These are phyloP conservation scores for Arxiozyma slooffiae DNA, from an alignment of 1,139 yeast genomes.

Conservation along the genomic window DNA sequence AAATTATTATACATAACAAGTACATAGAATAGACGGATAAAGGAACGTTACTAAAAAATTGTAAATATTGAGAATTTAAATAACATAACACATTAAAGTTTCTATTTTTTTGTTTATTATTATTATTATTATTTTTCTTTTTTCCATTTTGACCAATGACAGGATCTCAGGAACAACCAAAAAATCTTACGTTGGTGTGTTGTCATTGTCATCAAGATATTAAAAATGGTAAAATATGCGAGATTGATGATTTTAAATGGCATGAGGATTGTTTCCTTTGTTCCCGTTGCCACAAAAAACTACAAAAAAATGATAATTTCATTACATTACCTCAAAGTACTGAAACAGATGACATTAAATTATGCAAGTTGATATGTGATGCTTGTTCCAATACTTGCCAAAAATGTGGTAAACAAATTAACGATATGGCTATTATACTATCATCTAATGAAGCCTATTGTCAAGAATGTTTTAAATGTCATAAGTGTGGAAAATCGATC, in stretches of 20 bases:
- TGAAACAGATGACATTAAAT: background rate
- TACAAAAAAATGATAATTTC: constrained; percentile 23
- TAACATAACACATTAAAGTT: background rate
- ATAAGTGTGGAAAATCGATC: constrained; percentile 76
- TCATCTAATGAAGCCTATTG: constrained; percentile 91
- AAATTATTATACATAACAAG: no score
- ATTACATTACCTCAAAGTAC: background rate
- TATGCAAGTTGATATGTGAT: constrained; percentile 68
- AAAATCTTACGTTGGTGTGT: background rate
- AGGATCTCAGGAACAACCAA: background rate
- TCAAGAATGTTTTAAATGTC: constrained; percentile 79
- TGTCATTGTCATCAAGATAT: constrained; percentile 8
- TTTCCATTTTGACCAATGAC: background rate
- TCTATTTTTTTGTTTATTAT: no score
- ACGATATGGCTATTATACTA: constrained; percentile 67
- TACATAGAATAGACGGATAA: background rate
- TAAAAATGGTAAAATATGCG: constrained; percentile 34
- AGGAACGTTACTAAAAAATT: background rate
- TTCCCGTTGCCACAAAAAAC: constrained; percentile 62
- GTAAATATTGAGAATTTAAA: no score
- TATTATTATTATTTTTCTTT: no score
- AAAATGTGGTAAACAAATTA: constrained; percentile 78
- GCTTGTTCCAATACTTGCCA: constrained; percentile 84
- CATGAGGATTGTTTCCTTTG: constrained; percentile 87
- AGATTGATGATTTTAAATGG: constrained; percentile 85